A percentile compares a stretch with the other conserved stretches of the same genome.
phyloP scores from a whole-genome alignment of 1,284 basidiomycete species.

The Leccinum fallax region DNA sequence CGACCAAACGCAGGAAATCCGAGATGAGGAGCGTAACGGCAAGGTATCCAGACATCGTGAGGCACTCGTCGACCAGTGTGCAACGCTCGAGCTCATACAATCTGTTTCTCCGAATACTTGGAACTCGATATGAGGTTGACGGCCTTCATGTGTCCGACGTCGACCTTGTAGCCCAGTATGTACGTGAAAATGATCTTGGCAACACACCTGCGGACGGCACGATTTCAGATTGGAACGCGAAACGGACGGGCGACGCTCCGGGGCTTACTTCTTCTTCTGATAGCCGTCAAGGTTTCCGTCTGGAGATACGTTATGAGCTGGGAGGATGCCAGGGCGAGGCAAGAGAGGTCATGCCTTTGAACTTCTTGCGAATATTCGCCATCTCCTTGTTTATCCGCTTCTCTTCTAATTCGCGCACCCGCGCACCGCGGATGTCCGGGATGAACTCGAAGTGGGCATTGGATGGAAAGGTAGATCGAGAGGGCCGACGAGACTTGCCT shows the following conservation, averaged over 20 bases:
- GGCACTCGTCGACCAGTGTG: not conserved
- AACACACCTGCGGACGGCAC: not conserved
- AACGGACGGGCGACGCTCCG: slow-evolving; percentile 17
- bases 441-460: slow-evolving; percentile 72
- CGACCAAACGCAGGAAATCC: slow-evolving; percentile 92
- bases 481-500: slow-evolving; percentile 51
- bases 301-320: slow-evolving; percentile 35
- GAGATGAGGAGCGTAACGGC: slow-evolving; percentile 93
- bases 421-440: slow-evolving; percentile 93
- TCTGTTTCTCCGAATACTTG: too few relatives aligned
- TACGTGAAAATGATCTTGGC: too few relatives aligned
- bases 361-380: slow-evolving; percentile 99
- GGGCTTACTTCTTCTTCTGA: slow-evolving; percentile 94
- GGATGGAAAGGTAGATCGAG: slow-evolving; percentile 7
- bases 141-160: too few relatives aligned
- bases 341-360: slow-evolving; percentile 70
- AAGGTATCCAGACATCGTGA: slow-evolving; percentile 75
- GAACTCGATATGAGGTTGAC: too few relatives aligned
- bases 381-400: slow-evolving; percentile 99
- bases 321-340: slow-evolving; percentile 4
- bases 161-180: too few relatives aligned
- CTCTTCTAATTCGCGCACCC: slow-evolving; percentile 90
- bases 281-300: slow-evolving; percentile 98
- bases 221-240: slow-evolving; percentile 15
- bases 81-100: too few relatives aligned